Evolutionary conservation across 805 yeast species (phyloP).

Genomic region (Suhomyces sp.): DNA sequence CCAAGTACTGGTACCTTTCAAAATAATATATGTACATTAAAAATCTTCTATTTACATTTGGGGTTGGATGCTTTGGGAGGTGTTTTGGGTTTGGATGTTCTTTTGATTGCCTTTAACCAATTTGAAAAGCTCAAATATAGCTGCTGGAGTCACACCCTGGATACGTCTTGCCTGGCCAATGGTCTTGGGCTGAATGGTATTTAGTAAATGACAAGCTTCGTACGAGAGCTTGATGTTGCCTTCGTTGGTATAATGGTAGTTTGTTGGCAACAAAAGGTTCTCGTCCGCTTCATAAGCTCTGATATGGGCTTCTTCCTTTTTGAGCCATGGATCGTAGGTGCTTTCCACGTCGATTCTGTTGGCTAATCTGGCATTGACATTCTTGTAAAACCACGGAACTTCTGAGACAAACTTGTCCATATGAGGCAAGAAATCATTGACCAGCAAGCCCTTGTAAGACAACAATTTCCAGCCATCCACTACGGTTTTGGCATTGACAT

Average conservation of each 20-base stretch:
- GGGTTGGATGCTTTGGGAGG: neutral
- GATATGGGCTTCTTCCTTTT: constrained; percentile 67
- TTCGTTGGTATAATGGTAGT: constrained; percentile 57
- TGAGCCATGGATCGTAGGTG: constrained; percentile 75
- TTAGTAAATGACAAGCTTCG: constrained; percentile 69
- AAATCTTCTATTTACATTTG: neutral
- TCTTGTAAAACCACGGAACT: constrained; percentile 23
- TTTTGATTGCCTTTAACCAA: constrained; percentile 34
- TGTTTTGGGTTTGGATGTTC: neutral
- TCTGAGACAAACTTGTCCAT: constrained; percentile 16
- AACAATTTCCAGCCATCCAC: constrained; percentile 68
- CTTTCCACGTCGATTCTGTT: constrained; percentile 75
- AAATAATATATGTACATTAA: too few species aligned
- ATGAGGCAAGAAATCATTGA: constrained; percentile 29
- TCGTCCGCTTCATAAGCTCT: constrained; percentile 85
- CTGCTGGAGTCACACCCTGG: constrained; percentile 94
- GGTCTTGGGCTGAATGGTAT: constrained; percentile 78
- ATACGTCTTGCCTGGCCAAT: constrained; percentile 94
- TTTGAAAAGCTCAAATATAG: constrained; percentile 73
- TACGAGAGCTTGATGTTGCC: constrained; percentile 57
- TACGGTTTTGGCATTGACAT: constrained; percentile 39
- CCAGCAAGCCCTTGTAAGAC: constrained; percentile 46
- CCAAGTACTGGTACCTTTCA: too few species aligned
- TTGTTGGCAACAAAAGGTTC: constrained; percentile 61
- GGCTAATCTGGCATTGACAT: constrained; percentile 39